Evolutionary conservation across 148 eudicot species (phyloP), one percentile per base, ranked within the genome.

Genomic region (Rhododendron molle): DNA sequence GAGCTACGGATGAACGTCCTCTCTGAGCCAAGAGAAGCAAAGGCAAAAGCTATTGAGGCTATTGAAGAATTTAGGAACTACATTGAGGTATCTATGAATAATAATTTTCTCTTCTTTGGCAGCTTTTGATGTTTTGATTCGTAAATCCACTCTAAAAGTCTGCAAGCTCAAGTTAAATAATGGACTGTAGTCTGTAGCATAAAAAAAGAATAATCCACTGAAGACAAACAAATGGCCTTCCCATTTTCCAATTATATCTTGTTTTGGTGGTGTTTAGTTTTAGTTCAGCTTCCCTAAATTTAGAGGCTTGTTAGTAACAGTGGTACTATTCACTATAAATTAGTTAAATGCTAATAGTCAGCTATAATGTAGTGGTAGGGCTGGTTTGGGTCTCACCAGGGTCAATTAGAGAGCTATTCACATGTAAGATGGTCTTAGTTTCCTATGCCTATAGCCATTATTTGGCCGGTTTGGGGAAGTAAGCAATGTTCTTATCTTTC

Each of bases 21-120:
- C 50, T 84, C 94, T 12, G 98, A 97, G 86, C 95, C 98, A 40
- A 92, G 90, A 85, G 86, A 90, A 89, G 99, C 99, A 0, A 97
- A 97, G 91, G 91, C 95, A 4, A 94, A 92, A 87, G 98, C 94
- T 1, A 84, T 90, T 32, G 94, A 97, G 86, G 92, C 89, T 65
- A 91, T 97, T 47, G 95, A 97, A 88, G 71, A 88, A 38, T 97
- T 97, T 85, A 91, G 91, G 86, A 89, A 60, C 44, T 94, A 88
- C 83, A 88, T 94, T 47, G 89, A 90, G 97, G 99, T 96, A 89
- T 20, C n/a, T 34, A 11, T 2, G 36, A 58, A 7, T 1, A 16
- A 50, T 20, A 4, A 9, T 38, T 11, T 32, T 30, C 14, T 71
- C 18, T 67, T 67, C 34, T 32, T 4, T 2, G 76, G 76, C 14